A percentile compares a stretch with the other conserved stretches of the same genome.
These are phyloP conservation scores for Brassica nigra DNA, from an alignment of 345 rosid species.

Conservation along the genomic window DNA sequence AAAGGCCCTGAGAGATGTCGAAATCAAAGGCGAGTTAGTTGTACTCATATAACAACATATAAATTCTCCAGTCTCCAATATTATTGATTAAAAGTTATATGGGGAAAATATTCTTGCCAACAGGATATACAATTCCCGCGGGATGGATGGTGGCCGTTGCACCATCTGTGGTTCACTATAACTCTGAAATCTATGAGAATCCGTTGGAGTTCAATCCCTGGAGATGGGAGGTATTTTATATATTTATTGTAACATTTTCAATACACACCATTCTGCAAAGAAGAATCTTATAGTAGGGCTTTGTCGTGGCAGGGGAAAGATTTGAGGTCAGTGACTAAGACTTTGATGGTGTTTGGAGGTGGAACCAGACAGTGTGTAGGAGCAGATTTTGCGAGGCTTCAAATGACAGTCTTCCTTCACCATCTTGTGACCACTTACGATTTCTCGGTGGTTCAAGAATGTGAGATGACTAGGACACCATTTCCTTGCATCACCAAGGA, in stretches of 20 bases:
- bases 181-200: slow-evolving; percentile 40
- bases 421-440: slow-evolving; percentile 38
- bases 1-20: slow-evolving; percentile 43
- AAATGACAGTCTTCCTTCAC: slow-evolving; percentile 44
- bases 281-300: not conserved
- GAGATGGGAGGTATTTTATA: slow-evolving; percentile 47
- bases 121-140: slow-evolving; percentile 49
- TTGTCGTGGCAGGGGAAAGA: slow-evolving; percentile 35
- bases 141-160: slow-evolving; percentile 49
- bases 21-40: slow-evolving; percentile 39
- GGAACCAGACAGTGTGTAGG: slow-evolving; percentile 51
- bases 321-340: slow-evolving; percentile 36
- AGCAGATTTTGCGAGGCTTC: slow-evolving; percentile 51
- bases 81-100: not conserved
- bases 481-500: slow-evolving; percentile 20
- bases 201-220: slow-evolving; percentile 53
- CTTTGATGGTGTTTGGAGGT: slow-evolving; percentile 53
- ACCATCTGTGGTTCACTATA: slow-evolving; percentile 37
- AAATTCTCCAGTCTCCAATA: not conserved
- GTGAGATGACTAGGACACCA: slow-evolving; percentile 29
- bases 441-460: slow-evolving; percentile 35
- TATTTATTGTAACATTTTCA: not conserved
- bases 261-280: not conserved
- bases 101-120: not conserved
- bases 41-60: not conserved